phyloP scores from a whole-genome alignment of 1,139 yeast genomes.

The Geotrichum aggregatum region DNA sequence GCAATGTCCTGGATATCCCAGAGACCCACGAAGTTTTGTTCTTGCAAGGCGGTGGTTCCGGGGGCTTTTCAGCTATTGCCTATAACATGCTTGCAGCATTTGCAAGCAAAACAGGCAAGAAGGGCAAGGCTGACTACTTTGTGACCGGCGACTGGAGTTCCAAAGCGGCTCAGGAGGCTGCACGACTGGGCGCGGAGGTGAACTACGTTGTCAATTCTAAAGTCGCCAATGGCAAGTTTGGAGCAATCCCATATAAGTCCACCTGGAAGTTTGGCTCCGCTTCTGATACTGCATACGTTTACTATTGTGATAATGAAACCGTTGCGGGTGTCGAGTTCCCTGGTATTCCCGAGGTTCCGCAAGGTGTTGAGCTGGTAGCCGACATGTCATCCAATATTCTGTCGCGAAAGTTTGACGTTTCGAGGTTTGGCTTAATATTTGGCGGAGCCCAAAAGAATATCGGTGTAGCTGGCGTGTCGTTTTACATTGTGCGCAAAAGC shows the following conservation, averaged over 20 bases:
- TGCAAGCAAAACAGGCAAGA: conserved; percentile 56
- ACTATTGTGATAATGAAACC: conserved; percentile 93
- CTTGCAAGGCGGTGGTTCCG: conserved; percentile 96
- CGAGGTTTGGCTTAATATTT: conserved; percentile 76
- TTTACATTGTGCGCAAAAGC: conserved; percentile 80
- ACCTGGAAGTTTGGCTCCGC: conserved; percentile 53
- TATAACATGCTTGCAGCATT: conserved; percentile 75
- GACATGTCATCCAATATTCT: conserved; percentile 93
- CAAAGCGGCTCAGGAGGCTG: conserved; percentile 82
- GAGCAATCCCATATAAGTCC: conserved; percentile 62
- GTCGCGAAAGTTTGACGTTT: conserved; percentile 73
- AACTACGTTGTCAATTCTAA: conserved; percentile 67
- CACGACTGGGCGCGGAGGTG: conserved; percentile 72
- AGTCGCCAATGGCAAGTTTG: conserved; percentile 50
- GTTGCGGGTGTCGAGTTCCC: conserved; percentile 89
- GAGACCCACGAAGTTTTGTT: conserved; percentile 91
- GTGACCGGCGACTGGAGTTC: conserved; percentile 93
- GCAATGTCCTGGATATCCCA: conserved; percentile 65
- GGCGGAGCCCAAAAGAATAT: conserved; percentile 96
- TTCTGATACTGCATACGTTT: conserved; percentile 70
- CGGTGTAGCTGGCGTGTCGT: conserved; percentile 91
- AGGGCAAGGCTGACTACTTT: conserved; percentile 80
- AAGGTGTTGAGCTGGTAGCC: conserved; percentile 74
- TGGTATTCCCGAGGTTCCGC: conserved; percentile 51
- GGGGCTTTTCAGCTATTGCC: conserved; percentile 85